Percentiles rank a stretch among this genome's conserved stretches.
Conservation (phyloP, 345 rosid species). For the Salix purpurea region DNA sequence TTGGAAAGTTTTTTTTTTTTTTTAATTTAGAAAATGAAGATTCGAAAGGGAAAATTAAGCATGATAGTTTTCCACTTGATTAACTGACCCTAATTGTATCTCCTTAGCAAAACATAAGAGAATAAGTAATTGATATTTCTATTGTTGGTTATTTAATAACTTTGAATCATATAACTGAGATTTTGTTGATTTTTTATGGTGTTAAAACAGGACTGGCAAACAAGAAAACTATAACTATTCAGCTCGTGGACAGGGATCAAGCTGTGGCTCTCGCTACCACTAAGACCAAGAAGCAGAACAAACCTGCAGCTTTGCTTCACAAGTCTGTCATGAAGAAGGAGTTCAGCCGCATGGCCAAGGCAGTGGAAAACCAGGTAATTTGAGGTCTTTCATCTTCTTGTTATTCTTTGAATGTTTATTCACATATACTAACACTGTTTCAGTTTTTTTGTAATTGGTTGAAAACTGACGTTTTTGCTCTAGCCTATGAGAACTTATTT, state of each 20-base stretch:
- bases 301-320: slow-evolving; percentile 47
- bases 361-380: slow-evolving; percentile 56
- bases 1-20: background rate
- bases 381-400: background rate
- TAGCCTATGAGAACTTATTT: too few species aligned
- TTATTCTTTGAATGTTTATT: background rate
- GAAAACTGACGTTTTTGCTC: background rate
- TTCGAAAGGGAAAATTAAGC: background rate
- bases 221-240: slow-evolving; percentile 74
- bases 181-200: background rate
- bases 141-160: background rate
- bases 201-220: slow-evolving; percentile 62
- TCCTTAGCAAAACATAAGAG: background rate
- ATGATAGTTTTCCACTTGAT: background rate
- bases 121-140: background rate
- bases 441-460: background rate
- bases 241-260: slow-evolving; percentile 55
- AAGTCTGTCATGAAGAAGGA: slow-evolving; percentile 63
- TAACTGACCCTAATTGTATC: background rate
- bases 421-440: background rate
- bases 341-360: slow-evolving; percentile 66
- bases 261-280: slow-evolving; percentile 62
- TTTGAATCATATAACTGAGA: background rate
- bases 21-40: background rate
- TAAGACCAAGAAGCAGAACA: slow-evolving; percentile 71